Evolutionary conservation across 1,139 yeast genomes (phyloP).

Genomic region (Diutina pseudorugosa): DNA sequence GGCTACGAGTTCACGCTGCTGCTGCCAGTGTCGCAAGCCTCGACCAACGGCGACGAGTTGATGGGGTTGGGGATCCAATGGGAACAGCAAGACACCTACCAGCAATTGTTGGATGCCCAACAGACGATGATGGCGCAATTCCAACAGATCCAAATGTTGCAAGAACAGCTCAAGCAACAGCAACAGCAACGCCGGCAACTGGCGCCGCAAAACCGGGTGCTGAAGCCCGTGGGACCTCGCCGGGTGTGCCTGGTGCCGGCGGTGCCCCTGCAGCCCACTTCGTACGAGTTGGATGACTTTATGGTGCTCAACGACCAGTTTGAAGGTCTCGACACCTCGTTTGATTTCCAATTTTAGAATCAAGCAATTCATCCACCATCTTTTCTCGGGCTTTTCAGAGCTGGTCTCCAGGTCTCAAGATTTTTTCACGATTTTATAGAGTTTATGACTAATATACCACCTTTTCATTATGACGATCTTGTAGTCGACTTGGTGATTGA

Average conservation of each 20-base stretch:
- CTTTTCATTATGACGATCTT: neutral
- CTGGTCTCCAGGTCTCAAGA: neutral
- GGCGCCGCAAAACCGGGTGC: neutral
- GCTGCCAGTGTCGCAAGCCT: constrained; percentile 1
- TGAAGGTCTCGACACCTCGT: constrained; percentile 4
- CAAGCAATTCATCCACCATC: neutral
- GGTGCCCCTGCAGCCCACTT: neutral
- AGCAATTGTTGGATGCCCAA: constrained; percentile 3
- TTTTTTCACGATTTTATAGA: neutral
- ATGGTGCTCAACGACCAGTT: neutral
- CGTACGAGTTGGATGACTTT: neutral
- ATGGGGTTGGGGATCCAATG: constrained; percentile 3
- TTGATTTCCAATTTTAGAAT: neutral
- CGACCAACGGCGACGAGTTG: neutral
- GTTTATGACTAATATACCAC: neutral
- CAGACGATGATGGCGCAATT: constrained; percentile 3
- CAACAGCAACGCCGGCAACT: neutral
- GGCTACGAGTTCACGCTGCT: neutral
- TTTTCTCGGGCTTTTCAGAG: neutral
- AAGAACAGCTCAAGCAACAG: constrained; percentile 2
- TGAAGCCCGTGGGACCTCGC: neutral
- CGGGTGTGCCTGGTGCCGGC: constrained; percentile 3
- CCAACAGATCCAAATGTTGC: constrained; percentile 2
- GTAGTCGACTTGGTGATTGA: too few species aligned
- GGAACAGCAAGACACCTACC: constrained; percentile 3